Conservation (phyloP, 208 protist species). For the Trypanosoma avium region DNA sequence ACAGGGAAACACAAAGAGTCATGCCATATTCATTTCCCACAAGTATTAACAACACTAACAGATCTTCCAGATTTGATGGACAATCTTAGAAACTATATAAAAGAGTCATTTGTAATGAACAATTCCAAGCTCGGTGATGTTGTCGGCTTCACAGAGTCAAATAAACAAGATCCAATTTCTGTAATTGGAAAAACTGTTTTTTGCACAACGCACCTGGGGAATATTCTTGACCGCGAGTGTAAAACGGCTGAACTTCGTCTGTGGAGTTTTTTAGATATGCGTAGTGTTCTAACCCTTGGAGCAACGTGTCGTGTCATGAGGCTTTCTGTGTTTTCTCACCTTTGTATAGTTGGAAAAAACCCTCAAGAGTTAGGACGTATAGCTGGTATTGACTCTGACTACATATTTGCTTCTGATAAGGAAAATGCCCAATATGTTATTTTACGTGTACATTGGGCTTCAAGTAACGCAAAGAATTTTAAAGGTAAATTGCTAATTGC, state of each 20-base stretch:
- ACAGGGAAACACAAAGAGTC: conserved; percentile 48
- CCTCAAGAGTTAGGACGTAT: neutral
- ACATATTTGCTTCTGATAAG: neutral
- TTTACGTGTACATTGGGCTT: conserved; percentile 7
- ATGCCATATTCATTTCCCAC: conserved; percentile 71
- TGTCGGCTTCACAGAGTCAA: conserved; percentile 4
- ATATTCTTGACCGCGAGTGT: neutral
- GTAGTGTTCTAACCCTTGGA: neutral
- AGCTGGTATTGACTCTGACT: neutral
- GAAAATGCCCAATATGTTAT: conserved; percentile 7
- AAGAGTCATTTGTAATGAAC: neutral
- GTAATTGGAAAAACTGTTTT: conserved; percentile 12
- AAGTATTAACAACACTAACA: conserved; percentile 34
- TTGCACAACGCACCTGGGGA: neutral
- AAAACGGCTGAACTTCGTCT: neutral
- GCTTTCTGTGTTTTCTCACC: neutral
- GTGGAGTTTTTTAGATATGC: conserved; percentile 3
- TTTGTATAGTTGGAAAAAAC: neutral
- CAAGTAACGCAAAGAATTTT: neutral
- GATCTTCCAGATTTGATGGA: conserved; percentile 25
- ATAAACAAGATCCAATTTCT: neutral
- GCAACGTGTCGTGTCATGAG: neutral
- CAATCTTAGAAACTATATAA: conserved; percentile 28
- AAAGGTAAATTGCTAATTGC: neutral
- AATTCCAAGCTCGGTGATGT: conserved; percentile 6